phyloP scores from a whole-genome alignment of 192 early-diverging fungal genomes.

The Backusella westeae region DNA sequence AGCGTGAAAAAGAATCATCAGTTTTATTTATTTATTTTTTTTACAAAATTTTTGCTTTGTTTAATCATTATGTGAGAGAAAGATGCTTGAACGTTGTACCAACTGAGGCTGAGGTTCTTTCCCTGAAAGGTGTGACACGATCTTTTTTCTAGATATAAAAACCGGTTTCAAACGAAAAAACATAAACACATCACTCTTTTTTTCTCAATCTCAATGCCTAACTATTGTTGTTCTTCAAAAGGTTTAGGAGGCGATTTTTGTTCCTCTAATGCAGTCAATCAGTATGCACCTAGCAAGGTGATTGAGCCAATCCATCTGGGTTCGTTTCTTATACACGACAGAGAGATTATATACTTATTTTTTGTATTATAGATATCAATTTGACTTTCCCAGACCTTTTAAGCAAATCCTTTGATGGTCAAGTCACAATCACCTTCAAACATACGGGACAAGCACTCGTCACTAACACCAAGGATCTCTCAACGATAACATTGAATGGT shows the following conservation, averaged over 20 bases:
- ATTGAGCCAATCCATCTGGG: constrained; percentile 35
- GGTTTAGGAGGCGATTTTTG: constrained; percentile 17
- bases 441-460: background rate
- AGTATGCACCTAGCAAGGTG: constrained; percentile 39
- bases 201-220: constrained; percentile 12
- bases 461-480: background rate
- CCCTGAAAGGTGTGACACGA: background rate
- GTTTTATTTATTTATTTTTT: background rate
- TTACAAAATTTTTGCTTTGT: background rate
- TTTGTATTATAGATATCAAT: constrained; percentile 28
- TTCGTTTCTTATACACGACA: background rate
- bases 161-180: background rate
- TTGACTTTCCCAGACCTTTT: constrained; percentile 21
- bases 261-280: constrained; percentile 18
- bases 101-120: background rate
- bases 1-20: too few relatives aligned
- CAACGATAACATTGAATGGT: constrained; percentile 31
- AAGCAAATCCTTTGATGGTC: constrained; percentile 15
- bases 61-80: background rate
- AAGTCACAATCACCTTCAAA: constrained; percentile 24
- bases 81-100: background rate
- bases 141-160: background rate
- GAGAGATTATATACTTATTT: background rate
- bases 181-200: background rate
- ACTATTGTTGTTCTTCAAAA: constrained; percentile 17